Evolutionary conservation across 2,329 filamentous ascomycete genomes (phyloP).

Genomic region (Catunica adiposa): DNA sequence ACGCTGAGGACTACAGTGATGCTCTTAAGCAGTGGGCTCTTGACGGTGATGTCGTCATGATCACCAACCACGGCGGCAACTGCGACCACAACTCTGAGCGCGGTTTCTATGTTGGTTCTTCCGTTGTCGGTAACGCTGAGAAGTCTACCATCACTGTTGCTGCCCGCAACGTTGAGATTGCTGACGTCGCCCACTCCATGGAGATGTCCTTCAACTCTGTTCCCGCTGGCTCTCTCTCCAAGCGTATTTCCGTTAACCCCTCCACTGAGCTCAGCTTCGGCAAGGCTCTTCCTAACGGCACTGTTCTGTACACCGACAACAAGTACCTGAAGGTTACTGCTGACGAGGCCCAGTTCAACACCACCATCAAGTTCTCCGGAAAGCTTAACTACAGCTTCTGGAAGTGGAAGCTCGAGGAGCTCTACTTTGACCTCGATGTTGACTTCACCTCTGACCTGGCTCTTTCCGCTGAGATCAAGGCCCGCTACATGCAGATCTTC

Average conservation of each 20-base stretch:
- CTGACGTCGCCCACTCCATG: constrained; percentile 17
- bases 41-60: constrained; percentile 21
- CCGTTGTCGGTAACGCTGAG: constrained; percentile 18
- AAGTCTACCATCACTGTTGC: constrained; percentile 19
- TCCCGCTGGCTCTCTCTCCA: constrained; percentile 16
- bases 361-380: constrained; percentile 26
- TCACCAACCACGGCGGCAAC: constrained; percentile 27
- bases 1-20: constrained; percentile 14
- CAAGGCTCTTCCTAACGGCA: constrained; percentile 16
- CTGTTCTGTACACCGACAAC: constrained; percentile 19
- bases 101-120: constrained; percentile 23
- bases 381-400: constrained; percentile 26
- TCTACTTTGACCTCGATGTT: constrained; percentile 29
- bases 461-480: constrained; percentile 22
- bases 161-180: constrained; percentile 21
- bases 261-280: constrained; percentile 16
- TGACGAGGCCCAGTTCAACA: constrained; percentile 22
- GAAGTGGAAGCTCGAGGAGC: constrained; percentile 20
- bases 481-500: constrained; percentile 21
- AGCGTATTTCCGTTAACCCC: constrained; percentile 19
- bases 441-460: constrained; percentile 23
- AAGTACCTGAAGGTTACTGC: constrained; percentile 23
- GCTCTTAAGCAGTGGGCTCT: constrained; percentile 16
- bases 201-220: constrained; percentile 19
- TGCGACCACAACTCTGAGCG: constrained; percentile 26